Evolutionary conservation across 345 rosid genomes (phyloP).

Genomic region (Alliaria petiolata): DNA sequence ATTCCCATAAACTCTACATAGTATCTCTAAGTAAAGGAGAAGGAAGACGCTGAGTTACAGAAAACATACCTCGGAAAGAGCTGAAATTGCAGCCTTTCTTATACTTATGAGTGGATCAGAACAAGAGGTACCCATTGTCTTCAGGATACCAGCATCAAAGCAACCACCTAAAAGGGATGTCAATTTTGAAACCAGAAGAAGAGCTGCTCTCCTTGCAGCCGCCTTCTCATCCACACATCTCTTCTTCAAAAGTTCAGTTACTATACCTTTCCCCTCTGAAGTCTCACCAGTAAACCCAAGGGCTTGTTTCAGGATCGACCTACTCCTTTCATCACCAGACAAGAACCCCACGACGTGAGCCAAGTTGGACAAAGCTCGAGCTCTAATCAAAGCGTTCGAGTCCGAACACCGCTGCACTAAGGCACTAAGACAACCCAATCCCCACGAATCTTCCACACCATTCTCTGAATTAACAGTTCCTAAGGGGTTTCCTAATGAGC

Average conservation of each 20-base stretch:
- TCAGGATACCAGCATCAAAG: slow-evolving; percentile 63
- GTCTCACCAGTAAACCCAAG: slow-evolving; percentile 43
- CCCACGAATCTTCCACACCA: slow-evolving; percentile 47
- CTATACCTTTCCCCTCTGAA: slow-evolving; percentile 23
- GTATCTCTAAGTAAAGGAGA: not conserved
- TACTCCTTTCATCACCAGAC: slow-evolving; percentile 42
- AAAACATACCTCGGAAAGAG: slow-evolving; percentile 80
- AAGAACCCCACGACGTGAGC: slow-evolving; percentile 73
- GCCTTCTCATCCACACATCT: slow-evolving; percentile 93
- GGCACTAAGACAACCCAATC: slow-evolving; percentile 54
- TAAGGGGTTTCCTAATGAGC: slow-evolving; percentile 45
- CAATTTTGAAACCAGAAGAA: slow-evolving; percentile 65
- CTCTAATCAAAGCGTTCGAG: slow-evolving; percentile 51
- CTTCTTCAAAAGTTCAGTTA: slow-evolving; percentile 58
- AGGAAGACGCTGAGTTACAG: not conserved
- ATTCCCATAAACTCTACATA: not conserved
- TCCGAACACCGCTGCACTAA: slow-evolving; percentile 74
- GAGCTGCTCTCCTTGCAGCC: slow-evolving; percentile 72
- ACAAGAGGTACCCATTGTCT: slow-evolving; percentile 81
- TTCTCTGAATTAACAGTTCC: slow-evolving; percentile 25
- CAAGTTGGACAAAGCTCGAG: slow-evolving; percentile 78
- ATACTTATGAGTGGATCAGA: slow-evolving; percentile 93
- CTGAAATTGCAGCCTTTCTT: slow-evolving; percentile 80
- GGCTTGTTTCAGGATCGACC: slow-evolving; percentile 46
- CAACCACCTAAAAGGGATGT: slow-evolving; percentile 58